Base-by-base conservation (phyloP, 106 monocot species). In the Dactylorhiza incarnata region DNA sequence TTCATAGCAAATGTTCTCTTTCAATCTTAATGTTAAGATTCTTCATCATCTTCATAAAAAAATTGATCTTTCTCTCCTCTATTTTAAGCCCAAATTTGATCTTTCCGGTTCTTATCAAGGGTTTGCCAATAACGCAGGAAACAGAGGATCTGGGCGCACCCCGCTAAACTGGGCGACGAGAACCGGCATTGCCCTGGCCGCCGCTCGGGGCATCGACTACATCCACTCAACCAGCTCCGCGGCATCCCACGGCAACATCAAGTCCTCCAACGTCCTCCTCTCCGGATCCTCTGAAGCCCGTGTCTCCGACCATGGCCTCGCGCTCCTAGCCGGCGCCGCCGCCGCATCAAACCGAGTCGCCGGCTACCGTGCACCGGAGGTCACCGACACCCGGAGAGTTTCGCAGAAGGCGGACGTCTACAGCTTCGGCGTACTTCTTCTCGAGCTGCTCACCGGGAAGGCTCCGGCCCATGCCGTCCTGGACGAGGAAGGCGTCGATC, bases 401-500 rank as follows among this genome's bases (percentile, higher is more conserved):
- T 91, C 96, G 8, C 91, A 86, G 56, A 89, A 89, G 75, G 91
- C 91, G 0, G 96, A 97, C 52, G 87, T 93, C 25, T 93, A 97
- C 85, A 87, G 93, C 77, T 97, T 97, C 58, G 96, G 96, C 5
- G 93, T 97, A 29, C 82, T 97, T 19, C 77, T 97, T 7, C 81
- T 97, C 11, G 96, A 97, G 84, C 81, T 97, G 48, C 91, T 97
- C 25, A 97, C 93, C 3, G 96, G 93, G 53, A 93, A 87, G 78
- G 82, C 92, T 9, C 95, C 95, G 7, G 67, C 84, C 1, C 85
- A 89, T 16, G 82, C 85, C 7, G 62, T 81, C 26, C 78, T 81
- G 46, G 85, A 90, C 45, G 92, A 92, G 0, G 92, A 89, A 11
- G 91, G 89, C 24, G 88, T 90, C 5, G 95, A 95, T 74, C 61